Conservation (phyloP, 805 yeast species). For the Metschnikowia santaceciliae region DNA sequence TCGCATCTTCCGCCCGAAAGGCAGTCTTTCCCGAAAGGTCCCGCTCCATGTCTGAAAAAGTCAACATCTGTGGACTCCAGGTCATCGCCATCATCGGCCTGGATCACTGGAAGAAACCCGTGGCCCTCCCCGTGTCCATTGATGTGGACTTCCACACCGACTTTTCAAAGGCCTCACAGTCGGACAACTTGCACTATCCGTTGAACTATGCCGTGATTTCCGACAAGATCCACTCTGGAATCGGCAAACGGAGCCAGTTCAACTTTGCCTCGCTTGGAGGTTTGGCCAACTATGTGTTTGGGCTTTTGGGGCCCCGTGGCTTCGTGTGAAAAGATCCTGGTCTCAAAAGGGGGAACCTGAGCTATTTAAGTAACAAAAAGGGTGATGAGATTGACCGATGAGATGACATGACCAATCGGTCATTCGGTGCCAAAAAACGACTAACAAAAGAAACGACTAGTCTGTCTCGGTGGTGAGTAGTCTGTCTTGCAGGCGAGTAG, state of each 20-base stretch:
- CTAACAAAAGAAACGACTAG: no score
- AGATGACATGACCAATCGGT: no score
- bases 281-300: constrained; percentile 47
- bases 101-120: constrained; percentile 69
- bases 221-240: constrained; percentile 52
- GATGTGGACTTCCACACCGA: constrained; percentile 61
- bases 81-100: constrained; percentile 64
- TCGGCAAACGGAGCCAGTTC: constrained; percentile 38
- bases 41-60: constrained; percentile 29
- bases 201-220: constrained; percentile 86
- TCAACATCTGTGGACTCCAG: constrained; percentile 52
- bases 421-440: no score
- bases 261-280: constrained; percentile 42
- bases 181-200: constrained; percentile 78
- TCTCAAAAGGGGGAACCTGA: constrained; percentile 7
- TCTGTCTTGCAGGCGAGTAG: no score
- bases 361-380: no score
- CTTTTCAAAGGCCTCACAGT: constrained; percentile 67
- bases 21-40: constrained; percentile 9
- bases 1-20: constrained; percentile 6
- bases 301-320: constrained; percentile 38
- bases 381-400: no score
- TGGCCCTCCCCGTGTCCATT: constrained; percentile 61
- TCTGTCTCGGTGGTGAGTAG: no score
- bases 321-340: constrained; percentile 43